These are phyloP conservation scores for Pisolithus thermaeus DNA, from an alignment of 1,284 basidiomycete genomes.

Conservation along the genomic window DNA sequence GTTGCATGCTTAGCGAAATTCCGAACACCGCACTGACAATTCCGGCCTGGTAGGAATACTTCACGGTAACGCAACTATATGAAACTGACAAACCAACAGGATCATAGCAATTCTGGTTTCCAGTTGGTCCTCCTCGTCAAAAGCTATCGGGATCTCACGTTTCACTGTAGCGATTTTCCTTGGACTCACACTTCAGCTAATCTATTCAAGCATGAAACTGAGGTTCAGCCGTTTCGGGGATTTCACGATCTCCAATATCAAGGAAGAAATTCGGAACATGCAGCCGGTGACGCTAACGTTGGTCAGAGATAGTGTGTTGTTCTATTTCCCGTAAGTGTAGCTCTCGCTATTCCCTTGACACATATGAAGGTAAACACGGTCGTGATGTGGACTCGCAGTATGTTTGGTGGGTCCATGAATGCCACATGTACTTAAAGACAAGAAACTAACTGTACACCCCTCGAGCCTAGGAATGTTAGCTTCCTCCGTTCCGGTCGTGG, in stretches of 20 bases:
- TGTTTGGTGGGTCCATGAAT: background rate
- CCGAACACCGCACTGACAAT: background rate
- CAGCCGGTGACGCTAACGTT: conserved; percentile 4
- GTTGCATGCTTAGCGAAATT: conserved; percentile 7
- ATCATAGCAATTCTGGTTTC: too few species aligned
- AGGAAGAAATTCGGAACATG: background rate
- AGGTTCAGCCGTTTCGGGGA: background rate
- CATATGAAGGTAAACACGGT: background rate
- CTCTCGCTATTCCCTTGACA: background rate
- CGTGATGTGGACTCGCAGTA: background rate
- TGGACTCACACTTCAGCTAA: background rate
- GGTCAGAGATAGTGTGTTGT: conserved; percentile 11
- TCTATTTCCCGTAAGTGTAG: conserved; percentile 17
- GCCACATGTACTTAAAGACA: too few species aligned
- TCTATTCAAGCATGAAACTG: background rate
- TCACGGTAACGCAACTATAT: too few species aligned
- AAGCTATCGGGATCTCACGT: background rate
- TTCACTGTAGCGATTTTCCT: background rate
- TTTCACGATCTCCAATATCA: background rate
- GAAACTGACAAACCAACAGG: too few species aligned
- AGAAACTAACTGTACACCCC: background rate
- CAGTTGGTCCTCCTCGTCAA: background rate
- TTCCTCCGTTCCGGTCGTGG: background rate
- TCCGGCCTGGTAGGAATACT: too few species aligned
- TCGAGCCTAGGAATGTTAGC: background rate